Evolutionary conservation across 371 early-diverging fungal genomes (phyloP).

Genomic region (Mucor indicus): DNA sequence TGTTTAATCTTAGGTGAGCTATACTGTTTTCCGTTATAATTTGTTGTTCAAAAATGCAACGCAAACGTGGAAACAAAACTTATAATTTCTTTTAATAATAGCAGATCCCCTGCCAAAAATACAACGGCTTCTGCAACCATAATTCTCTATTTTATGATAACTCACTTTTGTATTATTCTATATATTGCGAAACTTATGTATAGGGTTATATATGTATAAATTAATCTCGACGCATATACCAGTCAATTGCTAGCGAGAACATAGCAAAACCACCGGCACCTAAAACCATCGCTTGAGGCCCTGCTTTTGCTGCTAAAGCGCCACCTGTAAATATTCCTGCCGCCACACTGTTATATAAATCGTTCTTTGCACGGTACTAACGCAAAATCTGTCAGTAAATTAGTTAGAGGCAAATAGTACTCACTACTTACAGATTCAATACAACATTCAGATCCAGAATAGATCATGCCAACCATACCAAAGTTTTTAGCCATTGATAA

Average conservation of each 20-base stretch:
- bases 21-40: too few species aligned
- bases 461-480: constrained; percentile 89
- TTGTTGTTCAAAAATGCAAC: too few species aligned
- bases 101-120: too few species aligned
- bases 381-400: neutral
- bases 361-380: constrained; percentile 93
- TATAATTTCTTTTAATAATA: too few species aligned
- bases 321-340: constrained; percentile 96
- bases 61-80: too few species aligned
- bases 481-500: constrained; percentile 91
- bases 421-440: constrained; percentile 77
- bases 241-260: constrained; percentile 91
- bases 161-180: too few species aligned
- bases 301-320: constrained; percentile 76
- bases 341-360: constrained; percentile 82
- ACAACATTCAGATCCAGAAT: constrained; percentile 89
- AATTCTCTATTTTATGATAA: too few species aligned
- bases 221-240: constrained; percentile 55
- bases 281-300: constrained; percentile 71
- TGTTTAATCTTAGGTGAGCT: too few species aligned
- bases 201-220: too few species aligned
- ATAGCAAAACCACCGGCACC: constrained; percentile 96
- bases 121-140: too few species aligned
- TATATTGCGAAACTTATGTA: too few species aligned
- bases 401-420: neutral